phyloP scores from a whole-genome alignment of 192 early-diverging fungal species.

The Haplosporangium gracile region DNA sequence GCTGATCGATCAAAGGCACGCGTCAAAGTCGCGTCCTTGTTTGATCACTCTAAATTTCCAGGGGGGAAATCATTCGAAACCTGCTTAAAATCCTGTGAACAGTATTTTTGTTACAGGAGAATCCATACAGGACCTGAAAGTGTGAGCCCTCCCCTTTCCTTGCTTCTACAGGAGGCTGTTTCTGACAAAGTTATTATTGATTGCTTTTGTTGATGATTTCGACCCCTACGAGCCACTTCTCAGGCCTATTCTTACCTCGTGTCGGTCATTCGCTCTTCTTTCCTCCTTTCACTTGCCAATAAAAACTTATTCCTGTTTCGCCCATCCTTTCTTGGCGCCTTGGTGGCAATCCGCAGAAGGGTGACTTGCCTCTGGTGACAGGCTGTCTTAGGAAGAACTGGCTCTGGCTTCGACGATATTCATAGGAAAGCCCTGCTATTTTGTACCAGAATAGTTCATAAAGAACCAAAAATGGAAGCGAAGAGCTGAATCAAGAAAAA shows the following conservation, averaged over 20 bases:
- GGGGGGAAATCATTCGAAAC: neutral
- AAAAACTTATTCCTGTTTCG: neutral
- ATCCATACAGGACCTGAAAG: neutral
- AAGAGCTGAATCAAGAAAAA: neutral
- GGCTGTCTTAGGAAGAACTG: neutral
- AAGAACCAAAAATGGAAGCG: neutral
- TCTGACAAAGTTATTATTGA: neutral
- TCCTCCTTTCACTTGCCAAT: neutral
- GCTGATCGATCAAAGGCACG: too few species aligned
- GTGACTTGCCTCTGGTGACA: neutral
- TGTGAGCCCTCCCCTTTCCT: constrained; percentile 1
- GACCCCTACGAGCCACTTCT: neutral
- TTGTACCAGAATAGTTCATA: neutral
- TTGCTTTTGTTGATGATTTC: neutral
- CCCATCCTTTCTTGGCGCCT: neutral
- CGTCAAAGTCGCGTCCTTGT: too few species aligned
- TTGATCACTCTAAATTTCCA: neutral
- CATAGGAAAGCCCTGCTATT: neutral
- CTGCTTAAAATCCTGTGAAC: neutral
- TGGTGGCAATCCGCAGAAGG: neutral
- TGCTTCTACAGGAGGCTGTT: neutral
- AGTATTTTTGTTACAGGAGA: neutral
- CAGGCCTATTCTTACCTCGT: neutral
- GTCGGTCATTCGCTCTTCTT: neutral
- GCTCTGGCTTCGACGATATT: neutral